A percentile compares a stretch with the other conserved stretches of the same genome.
phyloP scores from a whole-genome alignment of 2,329 filamentous ascomycete species.

The Leptoxyphium fumago region DNA sequence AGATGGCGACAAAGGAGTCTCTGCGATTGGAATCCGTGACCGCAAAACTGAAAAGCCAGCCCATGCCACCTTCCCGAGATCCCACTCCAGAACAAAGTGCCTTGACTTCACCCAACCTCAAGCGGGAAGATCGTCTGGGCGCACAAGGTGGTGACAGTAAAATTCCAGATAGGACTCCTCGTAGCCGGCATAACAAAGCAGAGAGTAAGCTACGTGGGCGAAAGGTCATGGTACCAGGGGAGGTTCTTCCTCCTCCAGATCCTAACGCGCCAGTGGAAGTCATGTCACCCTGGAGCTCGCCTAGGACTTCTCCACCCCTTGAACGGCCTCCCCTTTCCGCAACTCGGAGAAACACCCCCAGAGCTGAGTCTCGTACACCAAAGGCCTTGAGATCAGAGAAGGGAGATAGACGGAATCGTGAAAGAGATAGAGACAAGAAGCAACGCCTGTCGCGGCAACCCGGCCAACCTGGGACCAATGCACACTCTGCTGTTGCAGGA shows the following conservation, averaged over 20 bases:
- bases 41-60: slow-evolving; percentile 46
- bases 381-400: slow-evolving; percentile 22
- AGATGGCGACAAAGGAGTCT: slow-evolving; percentile 24
- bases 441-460: slow-evolving; percentile 24
- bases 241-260: slow-evolving; percentile 29
- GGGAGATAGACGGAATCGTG: slow-evolving; percentile 20
- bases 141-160: slow-evolving; percentile 12
- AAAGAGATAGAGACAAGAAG: slow-evolving; percentile 26
- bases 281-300: slow-evolving; percentile 25
- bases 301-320: slow-evolving; percentile 20
- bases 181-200: slow-evolving; percentile 13
- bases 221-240: slow-evolving; percentile 29
- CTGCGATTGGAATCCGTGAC: slow-evolving; percentile 44
- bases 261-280: slow-evolving; percentile 23
- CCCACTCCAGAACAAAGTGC: slow-evolving; percentile 32
- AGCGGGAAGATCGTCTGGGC: slow-evolving; percentile 17
- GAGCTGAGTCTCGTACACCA: slow-evolving; percentile 19
- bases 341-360: slow-evolving; percentile 10
- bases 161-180: slow-evolving; percentile 7
- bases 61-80: slow-evolving; percentile 45
- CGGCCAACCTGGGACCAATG: slow-evolving; percentile 37
- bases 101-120: slow-evolving; percentile 20
- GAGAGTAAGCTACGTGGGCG: slow-evolving; percentile 19
- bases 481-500: slow-evolving; percentile 38
- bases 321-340: slow-evolving; percentile 13